Evolutionary conservation across 371 early-diverging fungal species (phyloP).

Genomic region (Mucor saturninus): DNA sequence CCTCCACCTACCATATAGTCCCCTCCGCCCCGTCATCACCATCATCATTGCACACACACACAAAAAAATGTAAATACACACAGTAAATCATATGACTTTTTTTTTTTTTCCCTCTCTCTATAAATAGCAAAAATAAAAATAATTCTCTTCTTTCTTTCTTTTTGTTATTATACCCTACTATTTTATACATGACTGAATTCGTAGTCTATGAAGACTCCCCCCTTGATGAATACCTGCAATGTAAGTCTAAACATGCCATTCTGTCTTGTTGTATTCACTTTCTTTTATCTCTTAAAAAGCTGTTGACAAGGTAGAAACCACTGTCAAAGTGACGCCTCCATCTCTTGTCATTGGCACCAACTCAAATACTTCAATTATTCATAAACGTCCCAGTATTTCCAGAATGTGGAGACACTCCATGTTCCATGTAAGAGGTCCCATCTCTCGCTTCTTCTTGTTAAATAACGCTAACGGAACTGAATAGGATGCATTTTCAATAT

Average conservation of each 20-base stretch:
- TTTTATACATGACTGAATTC: slow-evolving; percentile 58
- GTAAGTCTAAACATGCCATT: slow-evolving; percentile 30
- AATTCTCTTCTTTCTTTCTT: not conserved
- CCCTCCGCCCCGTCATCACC: no score
- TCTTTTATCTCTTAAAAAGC: slow-evolving; percentile 26
- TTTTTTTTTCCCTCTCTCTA: not conserved
- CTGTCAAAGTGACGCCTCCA: slow-evolving; percentile 37
- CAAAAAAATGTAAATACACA: not conserved
- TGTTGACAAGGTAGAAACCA: slow-evolving; percentile 47
- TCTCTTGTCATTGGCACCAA: slow-evolving; percentile 12
- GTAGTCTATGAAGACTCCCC: slow-evolving; percentile 78
- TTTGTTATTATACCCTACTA: not conserved
- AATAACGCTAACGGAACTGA: no score
- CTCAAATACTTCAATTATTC: not conserved
- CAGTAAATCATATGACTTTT: slow-evolving; percentile 3
- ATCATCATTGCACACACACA: no score
- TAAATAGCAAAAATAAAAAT: not conserved
- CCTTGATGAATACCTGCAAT: slow-evolving; percentile 68
- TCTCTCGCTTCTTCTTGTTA: no score
- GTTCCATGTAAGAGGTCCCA: slow-evolving; percentile 34
- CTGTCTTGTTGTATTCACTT: not conserved
- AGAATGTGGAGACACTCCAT: slow-evolving; percentile 46
- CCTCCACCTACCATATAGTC: not conserved
- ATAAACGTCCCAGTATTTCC: slow-evolving; percentile 22
- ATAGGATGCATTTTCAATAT: slow-evolving; percentile 46